Evolutionary conservation across 129 eudicot genomes (phyloP).

Genomic region (sunflower (Helianthus annuus)): HanXRQr2.0-SUNRISE NC_035447.2:6406913-6407412

Average conservation of each 20-base stretch:
- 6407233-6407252: neutral
- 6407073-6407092: constrained; percentile 32
- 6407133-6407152: neutral
- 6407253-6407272: constrained; percentile 8
- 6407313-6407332: neutral
- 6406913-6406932: no score
- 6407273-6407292: neutral
- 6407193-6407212: constrained; percentile 6
- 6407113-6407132: constrained; percentile 17
- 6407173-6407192: constrained; percentile 27
- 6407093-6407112: constrained; percentile 26
- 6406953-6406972: no score
- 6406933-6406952: no score
- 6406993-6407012: no score
- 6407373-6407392: constrained; percentile 27
- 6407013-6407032: neutral
- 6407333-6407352: constrained; percentile 3
- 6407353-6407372: no score
- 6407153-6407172: constrained; percentile 3
- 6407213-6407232: constrained; percentile 15
- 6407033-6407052: constrained; percentile 17
- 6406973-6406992: no score
- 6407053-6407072: constrained; percentile 21
- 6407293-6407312: constrained; percentile 2
- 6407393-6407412: constrained; percentile 66